phyloP scores from a whole-genome alignment of 2,329 filamentous ascomycete species.

The Colletotrichum trifolii region DNA sequence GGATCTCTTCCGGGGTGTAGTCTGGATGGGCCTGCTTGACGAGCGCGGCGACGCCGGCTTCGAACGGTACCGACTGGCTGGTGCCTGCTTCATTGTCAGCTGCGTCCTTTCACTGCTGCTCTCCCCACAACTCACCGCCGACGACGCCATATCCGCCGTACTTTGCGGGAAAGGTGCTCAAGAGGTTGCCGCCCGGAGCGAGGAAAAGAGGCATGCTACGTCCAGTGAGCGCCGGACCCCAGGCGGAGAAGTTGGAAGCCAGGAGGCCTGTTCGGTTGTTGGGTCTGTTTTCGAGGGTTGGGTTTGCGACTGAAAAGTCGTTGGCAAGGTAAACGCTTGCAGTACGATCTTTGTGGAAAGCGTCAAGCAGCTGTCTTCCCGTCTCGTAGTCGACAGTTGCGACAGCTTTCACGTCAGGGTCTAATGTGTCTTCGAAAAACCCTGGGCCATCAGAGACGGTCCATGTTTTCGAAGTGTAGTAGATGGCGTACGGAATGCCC shows the following conservation, averaged over 20 bases:
- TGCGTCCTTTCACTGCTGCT: not conserved
- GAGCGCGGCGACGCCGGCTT: slow-evolving; percentile 50
- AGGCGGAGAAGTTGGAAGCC: slow-evolving; percentile 45
- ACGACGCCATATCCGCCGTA: slow-evolving; percentile 51
- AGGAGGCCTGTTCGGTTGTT: slow-evolving; percentile 14
- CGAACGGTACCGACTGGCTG: slow-evolving; percentile 57
- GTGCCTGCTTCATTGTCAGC: slow-evolving; percentile 47
- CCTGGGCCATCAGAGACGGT: slow-evolving; percentile 54
- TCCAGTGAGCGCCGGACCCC: slow-evolving; percentile 55
- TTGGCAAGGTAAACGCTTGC: not conserved
- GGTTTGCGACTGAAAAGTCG: not conserved
- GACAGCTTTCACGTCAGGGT: slow-evolving; percentile 6
- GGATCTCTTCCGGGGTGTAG: slow-evolving; percentile 37
- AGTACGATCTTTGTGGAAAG: not conserved
- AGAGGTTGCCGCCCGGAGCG: slow-evolving; percentile 53
- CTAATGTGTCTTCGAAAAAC: slow-evolving; percentile 40
- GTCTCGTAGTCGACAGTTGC: not conserved
- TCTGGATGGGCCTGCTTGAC: slow-evolving; percentile 36
- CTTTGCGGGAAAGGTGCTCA: slow-evolving; percentile 48
- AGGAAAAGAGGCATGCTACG: slow-evolving; percentile 53
- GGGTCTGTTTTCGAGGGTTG: not conserved
- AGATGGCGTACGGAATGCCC: slow-evolving; percentile 52
- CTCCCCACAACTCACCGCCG: slow-evolving; percentile 31
- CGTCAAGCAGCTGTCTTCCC: slow-evolving; percentile 7
- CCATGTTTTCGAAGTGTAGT: slow-evolving; percentile 51